phyloP scores from a whole-genome alignment of 2,329 filamentous ascomycete genomes.

The Trichoderma sp. region DNA sequence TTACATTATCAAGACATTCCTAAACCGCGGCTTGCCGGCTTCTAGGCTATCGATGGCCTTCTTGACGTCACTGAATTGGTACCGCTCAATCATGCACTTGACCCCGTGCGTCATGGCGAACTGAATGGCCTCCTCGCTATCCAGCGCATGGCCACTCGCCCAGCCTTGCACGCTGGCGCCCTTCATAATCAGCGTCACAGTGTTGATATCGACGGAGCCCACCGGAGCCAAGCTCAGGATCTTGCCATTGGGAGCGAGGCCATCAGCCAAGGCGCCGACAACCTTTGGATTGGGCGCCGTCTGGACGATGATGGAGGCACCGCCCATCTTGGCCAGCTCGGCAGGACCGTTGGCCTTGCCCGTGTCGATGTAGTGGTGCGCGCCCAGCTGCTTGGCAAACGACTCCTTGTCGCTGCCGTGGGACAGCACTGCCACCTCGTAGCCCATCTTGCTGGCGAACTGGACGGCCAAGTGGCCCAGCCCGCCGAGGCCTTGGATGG shows the following conservation, averaged over 20 bases:
- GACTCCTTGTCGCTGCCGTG: constrained; percentile 66
- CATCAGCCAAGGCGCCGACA: constrained; percentile 55
- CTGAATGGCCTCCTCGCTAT: constrained; percentile 65
- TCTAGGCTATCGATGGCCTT: constrained; percentile 46
- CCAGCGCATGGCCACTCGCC: constrained; percentile 62
- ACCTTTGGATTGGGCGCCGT: constrained; percentile 63
- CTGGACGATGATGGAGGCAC: constrained; percentile 61
- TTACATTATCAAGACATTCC: constrained; percentile 46
- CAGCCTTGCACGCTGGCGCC: constrained; percentile 65
- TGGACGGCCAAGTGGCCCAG: constrained; percentile 78
- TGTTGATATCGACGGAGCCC: constrained; percentile 48
- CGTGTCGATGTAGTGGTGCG: constrained; percentile 52
- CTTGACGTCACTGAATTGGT: constrained; percentile 54
- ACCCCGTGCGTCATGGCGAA: constrained; percentile 65
- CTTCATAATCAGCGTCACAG: constrained; percentile 43
- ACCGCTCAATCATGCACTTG: constrained; percentile 66
- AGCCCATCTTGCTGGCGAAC: constrained; percentile 75
- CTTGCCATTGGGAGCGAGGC: constrained; percentile 57
- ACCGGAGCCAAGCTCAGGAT: constrained; percentile 60
- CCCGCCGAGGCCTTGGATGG: constrained; percentile 70
- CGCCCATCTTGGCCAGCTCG: constrained; percentile 58
- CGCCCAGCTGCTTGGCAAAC: constrained; percentile 57
- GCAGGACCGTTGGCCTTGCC: constrained; percentile 50
- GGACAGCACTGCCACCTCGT: constrained; percentile 67
- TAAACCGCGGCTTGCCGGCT: constrained; percentile 47